These are phyloP conservation scores for Sclerospora graminicola DNA, from an alignment of 352 stramenopile genomes.

Conservation along the genomic window DNA sequence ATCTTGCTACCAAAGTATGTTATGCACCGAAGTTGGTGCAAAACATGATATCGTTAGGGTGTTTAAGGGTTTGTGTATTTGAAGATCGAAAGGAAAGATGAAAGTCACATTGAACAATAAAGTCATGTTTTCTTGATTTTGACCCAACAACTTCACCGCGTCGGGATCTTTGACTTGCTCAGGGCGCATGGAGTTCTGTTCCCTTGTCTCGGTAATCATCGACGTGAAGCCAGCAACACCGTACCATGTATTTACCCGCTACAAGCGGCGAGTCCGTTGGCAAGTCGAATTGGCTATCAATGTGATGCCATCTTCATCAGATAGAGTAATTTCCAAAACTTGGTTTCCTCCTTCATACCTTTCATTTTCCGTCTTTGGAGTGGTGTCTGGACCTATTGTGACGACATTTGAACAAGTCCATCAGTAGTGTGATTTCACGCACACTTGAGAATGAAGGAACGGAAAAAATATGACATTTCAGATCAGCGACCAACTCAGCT, in stretches of 20 bases:
- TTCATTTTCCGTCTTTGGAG: slow-evolving; percentile 7
- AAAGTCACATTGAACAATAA: too few species aligned
- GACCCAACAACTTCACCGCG: slow-evolving; percentile 8
- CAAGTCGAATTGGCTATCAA: slow-evolving; percentile 15
- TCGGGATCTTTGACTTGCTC: slow-evolving; percentile 28
- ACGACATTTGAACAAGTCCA: slow-evolving; percentile 17
- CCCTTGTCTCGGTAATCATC: slow-evolving; percentile 16
- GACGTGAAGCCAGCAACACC: slow-evolving; percentile 24
- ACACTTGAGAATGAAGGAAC: too few species aligned
- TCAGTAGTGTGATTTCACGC: too few species aligned
- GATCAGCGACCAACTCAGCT: too few species aligned
- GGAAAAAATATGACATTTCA: too few species aligned
- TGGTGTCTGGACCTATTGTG: slow-evolving; percentile 7
- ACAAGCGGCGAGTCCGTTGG: slow-evolving; percentile 12
- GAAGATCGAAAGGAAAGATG: too few species aligned
- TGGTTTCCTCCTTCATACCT: slow-evolving; percentile 21
- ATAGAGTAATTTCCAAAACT: slow-evolving; percentile 16
- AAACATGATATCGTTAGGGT: too few species aligned
- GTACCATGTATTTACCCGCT: slow-evolving; percentile 14
- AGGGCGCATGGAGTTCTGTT: slow-evolving; percentile 22
- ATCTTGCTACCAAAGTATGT: too few species aligned
- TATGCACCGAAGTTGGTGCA: too few species aligned
- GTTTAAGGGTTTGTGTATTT: too few species aligned
- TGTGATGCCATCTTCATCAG: slow-evolving; percentile 17
- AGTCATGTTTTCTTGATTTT: slow-evolving; percentile 5